Percentiles rank a stretch among this genome's conserved stretches.
Evolutionary conservation across 192 early-diverging fungal species (phyloP).

Genomic region (Endogone sp.): DNA sequence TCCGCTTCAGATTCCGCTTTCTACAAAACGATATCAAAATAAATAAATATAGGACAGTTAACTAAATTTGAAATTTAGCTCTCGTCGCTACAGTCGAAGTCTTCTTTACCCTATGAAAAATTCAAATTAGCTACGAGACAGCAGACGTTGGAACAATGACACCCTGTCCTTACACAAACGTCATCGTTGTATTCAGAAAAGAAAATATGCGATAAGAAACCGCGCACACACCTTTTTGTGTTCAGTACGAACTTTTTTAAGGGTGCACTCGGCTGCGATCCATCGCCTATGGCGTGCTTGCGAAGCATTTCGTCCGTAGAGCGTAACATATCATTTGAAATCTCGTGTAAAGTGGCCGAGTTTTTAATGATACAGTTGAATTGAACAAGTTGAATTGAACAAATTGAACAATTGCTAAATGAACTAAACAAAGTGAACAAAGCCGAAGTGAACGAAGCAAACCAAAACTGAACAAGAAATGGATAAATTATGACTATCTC

Average conservation of each 20-base stretch:
- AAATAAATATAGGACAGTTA: neutral
- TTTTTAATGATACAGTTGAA: neutral
- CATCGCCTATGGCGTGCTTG: neutral
- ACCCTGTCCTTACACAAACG: neutral
- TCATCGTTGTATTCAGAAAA: neutral
- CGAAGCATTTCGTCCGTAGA: neutral
- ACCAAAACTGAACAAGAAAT: no score
- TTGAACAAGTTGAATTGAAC: no score
- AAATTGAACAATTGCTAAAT: no score
- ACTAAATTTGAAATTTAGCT: neutral
- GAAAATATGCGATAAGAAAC: neutral
- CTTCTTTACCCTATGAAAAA: neutral
- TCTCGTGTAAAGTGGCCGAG: neutral
- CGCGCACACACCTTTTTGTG: neutral
- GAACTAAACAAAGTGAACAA: no score
- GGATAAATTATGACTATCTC: no score
- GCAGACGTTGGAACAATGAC: neutral
- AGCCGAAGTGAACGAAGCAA: no score
- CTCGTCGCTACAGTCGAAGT: neutral
- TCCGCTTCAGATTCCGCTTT: neutral
- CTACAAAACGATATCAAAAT: neutral
- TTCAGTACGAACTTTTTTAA: neutral
- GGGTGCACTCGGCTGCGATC: neutral
- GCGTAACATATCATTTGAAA: neutral
- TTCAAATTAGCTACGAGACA: neutral